Evolutionary conservation across 2,329 filamentous ascomycete genomes (phyloP).

Genomic region (Calonectria hawksworthii): DNA sequence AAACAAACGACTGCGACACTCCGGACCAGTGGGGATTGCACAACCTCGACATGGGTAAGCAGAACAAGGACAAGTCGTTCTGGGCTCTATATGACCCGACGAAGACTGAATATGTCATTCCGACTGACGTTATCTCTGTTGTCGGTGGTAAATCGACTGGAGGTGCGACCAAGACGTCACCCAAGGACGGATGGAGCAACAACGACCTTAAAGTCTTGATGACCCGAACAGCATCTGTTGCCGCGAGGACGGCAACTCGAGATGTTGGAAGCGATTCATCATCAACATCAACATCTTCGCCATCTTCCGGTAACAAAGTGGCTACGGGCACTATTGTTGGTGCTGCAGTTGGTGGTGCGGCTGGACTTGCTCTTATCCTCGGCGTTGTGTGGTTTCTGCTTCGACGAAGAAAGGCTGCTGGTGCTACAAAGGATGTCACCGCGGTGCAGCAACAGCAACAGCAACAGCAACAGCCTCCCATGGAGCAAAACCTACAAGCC

Average conservation of each 20-base stretch:
- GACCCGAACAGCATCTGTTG: conserved; percentile 55
- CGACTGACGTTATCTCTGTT: conserved; percentile 61
- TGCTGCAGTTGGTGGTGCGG: conserved; percentile 56
- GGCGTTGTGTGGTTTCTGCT: conserved; percentile 49
- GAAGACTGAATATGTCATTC: conserved; percentile 66
- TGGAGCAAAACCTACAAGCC: not conserved
- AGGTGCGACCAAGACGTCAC: conserved; percentile 66
- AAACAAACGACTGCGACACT: conserved; percentile 63
- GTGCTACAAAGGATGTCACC: conserved; percentile 2
- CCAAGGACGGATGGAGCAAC: conserved; percentile 63
- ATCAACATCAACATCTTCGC: not conserved
- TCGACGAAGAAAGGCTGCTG: conserved; percentile 38
- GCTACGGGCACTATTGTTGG: conserved; percentile 59
- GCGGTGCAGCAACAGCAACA: conserved; percentile 36
- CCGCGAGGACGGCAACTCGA: conserved; percentile 66
- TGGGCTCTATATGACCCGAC: conserved; percentile 67
- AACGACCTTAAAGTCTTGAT: conserved; percentile 68
- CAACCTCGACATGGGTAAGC: conserved; percentile 68
- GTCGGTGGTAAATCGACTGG: conserved; percentile 66
- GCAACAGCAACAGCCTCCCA: not conserved
- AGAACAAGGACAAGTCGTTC: conserved; percentile 57
- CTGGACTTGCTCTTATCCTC: conserved; percentile 46
- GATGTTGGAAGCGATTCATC: conserved; percentile 42
- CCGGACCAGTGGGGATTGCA: conserved; percentile 67
- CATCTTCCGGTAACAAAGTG: conserved; percentile 9